Percentiles rank a stretch among this genome's conserved stretches.
phyloP scores from a whole-genome alignment of 345 rosid species.

The Gossypium longicalyx region DNA sequence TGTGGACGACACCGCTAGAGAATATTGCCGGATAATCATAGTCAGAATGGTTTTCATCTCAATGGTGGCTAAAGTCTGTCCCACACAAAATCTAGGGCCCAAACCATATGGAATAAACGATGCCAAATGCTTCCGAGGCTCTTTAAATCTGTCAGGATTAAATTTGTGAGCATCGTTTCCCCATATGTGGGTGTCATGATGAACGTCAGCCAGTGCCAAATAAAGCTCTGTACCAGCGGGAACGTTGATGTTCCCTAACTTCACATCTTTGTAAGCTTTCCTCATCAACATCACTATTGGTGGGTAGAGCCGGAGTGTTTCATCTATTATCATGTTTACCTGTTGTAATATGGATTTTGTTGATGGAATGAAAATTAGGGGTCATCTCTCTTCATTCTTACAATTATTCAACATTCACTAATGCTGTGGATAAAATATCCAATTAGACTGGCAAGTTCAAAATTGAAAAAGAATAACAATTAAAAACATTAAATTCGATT shows the following conservation, averaged over 20 bases:
- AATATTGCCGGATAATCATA: conserved; percentile 40
- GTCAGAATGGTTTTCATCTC: conserved; percentile 61
- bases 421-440: too few relatives aligned
- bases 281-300: conserved; percentile 56
- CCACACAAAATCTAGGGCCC: conserved; percentile 58
- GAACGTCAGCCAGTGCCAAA: conserved; percentile 43
- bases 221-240: conserved; percentile 59
- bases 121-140: conserved; percentile 43
- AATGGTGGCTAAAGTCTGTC: conserved; percentile 46
- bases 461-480: too few relatives aligned
- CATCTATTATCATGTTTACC: conserved; percentile 64
- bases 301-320: conserved; percentile 73
- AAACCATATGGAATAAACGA: conserved; percentile 53
- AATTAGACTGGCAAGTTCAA: too few relatives aligned
- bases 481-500: too few relatives aligned
- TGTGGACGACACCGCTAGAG: conserved; percentile 46
- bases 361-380: too few relatives aligned
- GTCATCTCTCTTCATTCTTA: neutral
- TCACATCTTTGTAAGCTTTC: conserved; percentile 34
- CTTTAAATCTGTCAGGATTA: conserved; percentile 57
- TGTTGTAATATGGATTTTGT: conserved; percentile 18
- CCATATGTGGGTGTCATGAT: conserved; percentile 66
- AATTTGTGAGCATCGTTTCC: conserved; percentile 62
- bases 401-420: neutral
- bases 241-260: conserved; percentile 54